These are phyloP conservation scores for Fusarium xylarioides DNA, from an alignment of 2,329 filamentous ascomycete species.

Conservation along the genomic window DNA sequence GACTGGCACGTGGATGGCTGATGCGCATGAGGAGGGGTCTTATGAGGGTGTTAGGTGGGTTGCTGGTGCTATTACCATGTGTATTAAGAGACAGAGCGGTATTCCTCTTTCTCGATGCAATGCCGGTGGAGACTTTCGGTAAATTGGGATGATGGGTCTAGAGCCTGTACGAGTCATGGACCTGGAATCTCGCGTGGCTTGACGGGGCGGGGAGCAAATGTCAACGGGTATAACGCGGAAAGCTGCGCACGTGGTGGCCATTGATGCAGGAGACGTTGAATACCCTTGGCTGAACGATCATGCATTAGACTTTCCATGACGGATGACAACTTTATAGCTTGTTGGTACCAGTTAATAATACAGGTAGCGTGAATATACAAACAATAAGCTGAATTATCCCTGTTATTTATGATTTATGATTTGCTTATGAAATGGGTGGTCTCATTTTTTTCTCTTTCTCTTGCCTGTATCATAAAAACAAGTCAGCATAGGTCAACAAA, in stretches of 20 bases:
- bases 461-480: background rate
- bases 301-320: fast-evolving
- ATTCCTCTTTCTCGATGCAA: slow-evolving; percentile 20
- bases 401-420: no score
- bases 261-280: fast-evolving
- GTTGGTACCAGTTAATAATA: background rate
- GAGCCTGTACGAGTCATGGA: background rate
- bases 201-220: background rate
- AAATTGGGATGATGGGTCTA: background rate
- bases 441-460: fast-evolving
- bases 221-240: no score
- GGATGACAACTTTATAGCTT: no score
- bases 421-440: background rate
- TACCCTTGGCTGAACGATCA: fast-evolving
- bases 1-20: slow-evolving; percentile 15
- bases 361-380: no score
- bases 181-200: background rate
- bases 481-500: background rate
- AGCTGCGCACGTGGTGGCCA: background rate
- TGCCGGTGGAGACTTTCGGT: slow-evolving; percentile 9
- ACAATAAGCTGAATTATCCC: background rate
- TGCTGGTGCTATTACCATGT: slow-evolving; percentile 13
- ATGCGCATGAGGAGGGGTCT: slow-evolving; percentile 1
- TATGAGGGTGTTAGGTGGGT: slow-evolving; percentile 23
- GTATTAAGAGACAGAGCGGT: background rate